These are phyloP conservation scores for Pestalotiopsis sp. DNA, from an alignment of 2,329 filamentous ascomycete species.

Conservation along the genomic window DNA sequence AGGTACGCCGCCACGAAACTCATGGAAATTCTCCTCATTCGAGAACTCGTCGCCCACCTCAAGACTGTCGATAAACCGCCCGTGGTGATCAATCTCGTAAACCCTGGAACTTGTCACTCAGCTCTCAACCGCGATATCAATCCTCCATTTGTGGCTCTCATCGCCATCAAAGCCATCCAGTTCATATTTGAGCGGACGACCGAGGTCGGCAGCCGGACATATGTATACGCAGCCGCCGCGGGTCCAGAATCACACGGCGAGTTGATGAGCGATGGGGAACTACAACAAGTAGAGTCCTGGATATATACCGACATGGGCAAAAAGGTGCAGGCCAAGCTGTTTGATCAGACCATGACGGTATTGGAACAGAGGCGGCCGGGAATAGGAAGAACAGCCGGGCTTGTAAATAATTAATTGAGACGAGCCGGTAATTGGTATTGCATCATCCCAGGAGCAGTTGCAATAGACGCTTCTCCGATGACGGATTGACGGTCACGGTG, in stretches of 20 bases:
- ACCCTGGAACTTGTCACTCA: constrained; percentile 56
- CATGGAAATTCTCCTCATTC: constrained; percentile 29
- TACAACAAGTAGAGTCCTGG: background rate
- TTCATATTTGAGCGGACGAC: constrained; percentile 41
- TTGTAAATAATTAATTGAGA: background rate
- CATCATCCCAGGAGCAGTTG: background rate
- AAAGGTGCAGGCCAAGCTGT: background rate
- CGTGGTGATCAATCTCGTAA: constrained; percentile 54
- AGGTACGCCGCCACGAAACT: constrained; percentile 30
- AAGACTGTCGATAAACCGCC: constrained; percentile 17
- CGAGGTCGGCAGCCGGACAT: constrained; percentile 49
- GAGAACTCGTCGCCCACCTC: constrained; percentile 21
- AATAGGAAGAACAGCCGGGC: background rate
- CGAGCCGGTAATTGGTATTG: background rate
- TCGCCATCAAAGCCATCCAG: constrained; percentile 28
- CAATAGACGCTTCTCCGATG: no score
- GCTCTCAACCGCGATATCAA: constrained; percentile 41
- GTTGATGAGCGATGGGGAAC: background rate
- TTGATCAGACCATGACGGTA: constrained; percentile 3
- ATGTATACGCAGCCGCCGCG: constrained; percentile 27
- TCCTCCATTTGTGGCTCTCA: constrained; percentile 9
- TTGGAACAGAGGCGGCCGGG: constrained; percentile 4
- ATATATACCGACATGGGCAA: background rate
- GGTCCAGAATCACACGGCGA: background rate
- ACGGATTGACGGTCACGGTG: no score